Conservation (phyloP, 2,329 filamentous ascomycete species). For the Neonectria magnoliae region DNA sequence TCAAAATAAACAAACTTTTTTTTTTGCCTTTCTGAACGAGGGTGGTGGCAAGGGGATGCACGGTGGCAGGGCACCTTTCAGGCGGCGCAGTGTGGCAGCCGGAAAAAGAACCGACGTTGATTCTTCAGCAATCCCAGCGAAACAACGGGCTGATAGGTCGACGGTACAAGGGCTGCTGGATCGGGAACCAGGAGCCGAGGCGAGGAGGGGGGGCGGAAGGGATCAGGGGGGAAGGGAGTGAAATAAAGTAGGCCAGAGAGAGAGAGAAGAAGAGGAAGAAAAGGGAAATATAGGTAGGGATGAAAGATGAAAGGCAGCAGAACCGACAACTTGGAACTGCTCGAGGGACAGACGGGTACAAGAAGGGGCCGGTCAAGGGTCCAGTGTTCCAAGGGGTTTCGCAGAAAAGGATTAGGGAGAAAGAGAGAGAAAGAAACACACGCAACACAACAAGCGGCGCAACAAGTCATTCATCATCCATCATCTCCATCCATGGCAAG, state of each 20-base stretch:
- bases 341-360: conserved; percentile 18
- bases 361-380: not conserved
- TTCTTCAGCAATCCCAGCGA: conserved; percentile 36
- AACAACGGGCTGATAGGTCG: conserved; percentile 27
- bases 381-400: not conserved
- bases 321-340: not conserved
- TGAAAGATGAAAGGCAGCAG: conserved; percentile 14
- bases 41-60: conserved; percentile 3
- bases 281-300: conserved; percentile 27
- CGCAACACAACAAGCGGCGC: not conserved
- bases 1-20: not conserved
- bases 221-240: conserved; percentile 7
- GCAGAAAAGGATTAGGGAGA: not conserved
- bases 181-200: conserved; percentile 25
- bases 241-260: conserved; percentile 9
- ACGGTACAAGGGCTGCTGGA: conserved; percentile 29
- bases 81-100: not conserved
- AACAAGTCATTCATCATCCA: not conserved
- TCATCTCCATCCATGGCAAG: no score
- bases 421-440: not conserved
- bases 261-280: conserved; percentile 24
- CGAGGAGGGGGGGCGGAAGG: conserved; percentile 9
- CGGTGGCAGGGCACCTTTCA: conserved; percentile 7
- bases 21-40: not conserved
- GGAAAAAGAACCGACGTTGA: conserved; percentile 24